These are phyloP conservation scores for Lavandula angustifolia DNA, from an alignment of 257 asterid genomes.

Conservation along the genomic window DNA sequence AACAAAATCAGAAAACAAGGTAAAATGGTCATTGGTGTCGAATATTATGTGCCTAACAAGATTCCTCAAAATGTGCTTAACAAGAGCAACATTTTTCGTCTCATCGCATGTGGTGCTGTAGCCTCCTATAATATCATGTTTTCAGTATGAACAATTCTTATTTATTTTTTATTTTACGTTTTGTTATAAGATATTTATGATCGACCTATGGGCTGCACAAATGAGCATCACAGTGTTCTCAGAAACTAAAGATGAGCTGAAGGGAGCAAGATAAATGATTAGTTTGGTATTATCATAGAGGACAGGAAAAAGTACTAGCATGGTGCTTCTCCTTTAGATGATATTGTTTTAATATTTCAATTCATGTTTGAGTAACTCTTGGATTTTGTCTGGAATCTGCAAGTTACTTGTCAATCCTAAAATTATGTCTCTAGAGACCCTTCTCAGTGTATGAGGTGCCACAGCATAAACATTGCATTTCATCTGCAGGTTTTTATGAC, in stretches of 20 bases:
- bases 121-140: no score
- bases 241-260: neutral
- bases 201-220: no score
- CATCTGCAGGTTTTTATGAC: constrained; percentile 54
- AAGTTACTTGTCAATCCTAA: constrained; percentile 17
- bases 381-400: constrained; percentile 6
- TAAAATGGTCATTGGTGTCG: constrained; percentile 29
- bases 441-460: constrained; percentile 26
- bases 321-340: constrained; percentile 1
- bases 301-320: neutral
- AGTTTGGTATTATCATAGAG: neutral
- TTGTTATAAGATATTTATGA: no score
- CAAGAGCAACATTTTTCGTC: no score
- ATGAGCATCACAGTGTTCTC: no score
- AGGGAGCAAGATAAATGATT: neutral
- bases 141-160: no score
- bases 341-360: constrained; percentile 6
- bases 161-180: no score
- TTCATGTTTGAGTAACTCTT: constrained; percentile 23
- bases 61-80: no score
- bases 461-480: constrained; percentile 31
- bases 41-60: constrained; percentile 12
- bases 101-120: no score
- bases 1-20: constrained; percentile 57
- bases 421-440: constrained; percentile 18